A percentile compares a stretch with the other conserved stretches of the same genome.
These are phyloP conservation scores for Graphiopsis chlorocephala DNA, from an alignment of 2,329 filamentous ascomycete species.

Conservation along the genomic window DNA sequence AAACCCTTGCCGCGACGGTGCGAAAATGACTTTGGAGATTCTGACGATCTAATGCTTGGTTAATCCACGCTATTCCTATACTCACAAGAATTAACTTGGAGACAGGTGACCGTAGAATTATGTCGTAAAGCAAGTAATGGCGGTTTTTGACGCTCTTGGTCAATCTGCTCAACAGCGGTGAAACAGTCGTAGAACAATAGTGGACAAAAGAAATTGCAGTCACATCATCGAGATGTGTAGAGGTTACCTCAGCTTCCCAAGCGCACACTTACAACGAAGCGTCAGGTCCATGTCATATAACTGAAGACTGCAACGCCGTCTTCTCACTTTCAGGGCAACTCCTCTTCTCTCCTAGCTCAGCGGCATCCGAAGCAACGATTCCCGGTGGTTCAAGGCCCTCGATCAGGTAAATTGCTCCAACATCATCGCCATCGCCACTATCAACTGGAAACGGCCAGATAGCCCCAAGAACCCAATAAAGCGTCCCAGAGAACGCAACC, in stretches of 20 bases:
- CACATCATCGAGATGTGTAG: too few relatives aligned
- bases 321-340: neutral
- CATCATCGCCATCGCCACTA: conserved; percentile 7
- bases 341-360: neutral
- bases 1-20: too few relatives aligned
- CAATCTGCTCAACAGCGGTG: too few relatives aligned
- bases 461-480: conserved; percentile 8
- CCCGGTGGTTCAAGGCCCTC: neutral
- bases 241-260: too few relatives aligned
- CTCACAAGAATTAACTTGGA: too few relatives aligned
- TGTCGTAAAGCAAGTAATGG: too few relatives aligned
- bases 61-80: neutral
- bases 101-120: too few relatives aligned
- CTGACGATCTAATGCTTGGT: neutral
- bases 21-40: neutral
- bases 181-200: too few relatives aligned
- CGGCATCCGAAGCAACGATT: neutral
- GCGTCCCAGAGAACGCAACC: conserved; percentile 4
- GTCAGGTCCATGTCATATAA: neutral
- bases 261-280: neutral
- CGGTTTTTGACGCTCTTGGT: too few relatives aligned
- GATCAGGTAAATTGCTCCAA: conserved; percentile 11
- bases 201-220: too few relatives aligned
- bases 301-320: neutral
- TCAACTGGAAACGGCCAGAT: conserved; percentile 1